Conservation (phyloP, 148 eudicot genomes). For the Hydrangea macrophylla region DNA sequence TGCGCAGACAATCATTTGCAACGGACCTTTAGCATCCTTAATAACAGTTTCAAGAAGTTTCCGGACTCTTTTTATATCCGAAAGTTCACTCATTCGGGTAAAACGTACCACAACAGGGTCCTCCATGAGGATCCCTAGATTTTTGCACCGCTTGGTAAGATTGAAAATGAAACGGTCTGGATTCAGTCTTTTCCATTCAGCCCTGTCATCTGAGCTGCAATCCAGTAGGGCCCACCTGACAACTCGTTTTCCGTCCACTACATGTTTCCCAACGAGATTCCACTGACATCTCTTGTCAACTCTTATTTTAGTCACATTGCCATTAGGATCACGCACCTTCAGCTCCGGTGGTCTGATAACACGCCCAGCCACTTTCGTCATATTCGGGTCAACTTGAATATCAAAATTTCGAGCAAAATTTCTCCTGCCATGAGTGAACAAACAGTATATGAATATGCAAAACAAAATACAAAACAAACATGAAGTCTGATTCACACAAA, state of each 20-base stretch:
- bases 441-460: not conserved
- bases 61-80: conserved; percentile 19
- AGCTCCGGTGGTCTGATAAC: conserved; percentile 56
- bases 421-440: conserved; percentile 26
- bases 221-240: conserved; percentile 67
- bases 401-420: conserved; percentile 37
- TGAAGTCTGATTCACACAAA: not conserved
- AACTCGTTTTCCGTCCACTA: conserved; percentile 46
- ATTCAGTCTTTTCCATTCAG: conserved; percentile 1
- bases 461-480: not conserved
- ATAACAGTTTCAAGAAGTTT: conserved; percentile 29
- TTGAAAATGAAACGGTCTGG: conserved; percentile 21
- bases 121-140: conserved; percentile 35
- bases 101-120: conserved; percentile 21
- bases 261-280: conserved; percentile 47
- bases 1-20: conserved; percentile 62
- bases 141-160: conserved; percentile 39
- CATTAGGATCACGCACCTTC: conserved; percentile 35
- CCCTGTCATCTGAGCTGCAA: conserved; percentile 27
- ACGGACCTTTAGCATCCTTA: conserved; percentile 13
- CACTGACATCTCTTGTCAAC: conserved; percentile 55
- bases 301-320: not conserved
- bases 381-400: conserved; percentile 36
- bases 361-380: conserved; percentile 56
- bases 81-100: conserved; percentile 27